Percentiles rank a stretch among this genome's conserved stretches.
phyloP scores from a whole-genome alignment of 2,329 filamentous ascomycete species.

The Ascomycota sp. region DNA sequence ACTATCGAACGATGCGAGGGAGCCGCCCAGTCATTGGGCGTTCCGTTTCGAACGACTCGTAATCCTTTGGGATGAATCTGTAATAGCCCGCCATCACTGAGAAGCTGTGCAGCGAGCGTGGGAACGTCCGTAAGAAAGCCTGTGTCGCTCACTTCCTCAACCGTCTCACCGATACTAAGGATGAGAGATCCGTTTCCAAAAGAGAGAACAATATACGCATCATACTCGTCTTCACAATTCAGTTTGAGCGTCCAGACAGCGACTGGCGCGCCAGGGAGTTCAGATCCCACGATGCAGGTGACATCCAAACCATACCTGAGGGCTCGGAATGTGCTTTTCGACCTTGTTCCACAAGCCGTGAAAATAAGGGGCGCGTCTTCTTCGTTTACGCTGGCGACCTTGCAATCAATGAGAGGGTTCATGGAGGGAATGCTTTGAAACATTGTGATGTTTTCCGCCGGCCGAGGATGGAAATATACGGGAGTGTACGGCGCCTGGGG shows the following conservation, averaged over 20 bases:
- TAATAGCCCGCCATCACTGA: slow-evolving; percentile 78
- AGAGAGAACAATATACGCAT: slow-evolving; percentile 88
- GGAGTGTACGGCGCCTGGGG: slow-evolving; percentile 48
- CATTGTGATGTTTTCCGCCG: slow-evolving; percentile 58
- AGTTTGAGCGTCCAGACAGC: slow-evolving; percentile 92
- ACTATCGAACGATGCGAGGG: slow-evolving; percentile 91
- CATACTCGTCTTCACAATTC: slow-evolving; percentile 57
- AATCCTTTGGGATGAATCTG: slow-evolving; percentile 96
- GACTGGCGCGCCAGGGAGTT: slow-evolving; percentile 67
- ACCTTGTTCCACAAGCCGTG: slow-evolving; percentile 69
- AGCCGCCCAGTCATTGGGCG: slow-evolving; percentile 78
- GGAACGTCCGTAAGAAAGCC: slow-evolving; percentile 75
- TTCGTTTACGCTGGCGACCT: slow-evolving; percentile 70
- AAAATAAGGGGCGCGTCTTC: slow-evolving; percentile 96
- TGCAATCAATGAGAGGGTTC: slow-evolving; percentile 79
- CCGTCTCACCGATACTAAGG: slow-evolving; percentile 84
- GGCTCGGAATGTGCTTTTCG: slow-evolving; percentile 72
- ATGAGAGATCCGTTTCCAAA: slow-evolving; percentile 80
- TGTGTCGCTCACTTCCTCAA: slow-evolving; percentile 85
- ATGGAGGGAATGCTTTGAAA: slow-evolving; percentile 72
- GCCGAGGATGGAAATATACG: slow-evolving; percentile 65
- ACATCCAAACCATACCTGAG: slow-evolving; percentile 85
- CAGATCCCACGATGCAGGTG: slow-evolving; percentile 85
- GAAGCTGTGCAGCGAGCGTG: slow-evolving; percentile 77
- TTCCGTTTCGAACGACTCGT: slow-evolving; percentile 57